phyloP scores from a whole-genome alignment of 495 filamentous ascomycete species.

The Podospora tetraspora region DNA sequence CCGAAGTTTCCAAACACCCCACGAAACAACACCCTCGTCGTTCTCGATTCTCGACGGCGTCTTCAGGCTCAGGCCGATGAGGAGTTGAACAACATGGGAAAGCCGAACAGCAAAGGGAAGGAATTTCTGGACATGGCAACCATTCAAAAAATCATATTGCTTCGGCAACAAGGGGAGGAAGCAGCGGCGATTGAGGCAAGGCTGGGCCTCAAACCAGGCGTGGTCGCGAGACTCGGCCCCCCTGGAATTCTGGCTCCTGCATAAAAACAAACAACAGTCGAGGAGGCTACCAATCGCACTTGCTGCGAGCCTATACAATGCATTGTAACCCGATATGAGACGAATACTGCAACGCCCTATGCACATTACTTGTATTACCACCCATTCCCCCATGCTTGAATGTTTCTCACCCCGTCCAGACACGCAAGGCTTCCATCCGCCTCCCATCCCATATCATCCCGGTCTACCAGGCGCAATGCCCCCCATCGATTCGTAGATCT shows the following conservation, averaged over 20 bases:
- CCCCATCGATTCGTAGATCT: constrained; percentile 77
- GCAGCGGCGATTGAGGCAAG: constrained; percentile 34
- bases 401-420: not conserved
- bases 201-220: constrained; percentile 35
- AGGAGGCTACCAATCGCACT: not conserved
- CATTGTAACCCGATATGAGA: not conserved
- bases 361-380: not conserved
- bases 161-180: constrained; percentile 29
- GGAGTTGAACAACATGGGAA: constrained; percentile 34
- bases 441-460: not conserved
- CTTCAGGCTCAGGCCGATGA: constrained; percentile 33
- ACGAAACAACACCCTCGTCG: constrained; percentile 38
- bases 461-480: constrained; percentile 70
- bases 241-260: constrained; percentile 25
- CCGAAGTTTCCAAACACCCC: constrained; percentile 25
- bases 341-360: constrained; percentile 1
- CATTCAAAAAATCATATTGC: constrained; percentile 31
- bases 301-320: not conserved
- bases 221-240: constrained; percentile 36
- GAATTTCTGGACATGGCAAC: constrained; percentile 40
- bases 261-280: not conserved
- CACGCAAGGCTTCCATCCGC: not conserved
- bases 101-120: constrained; percentile 23
- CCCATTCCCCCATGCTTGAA: not conserved
- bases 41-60: constrained; percentile 35